phyloP scores from a whole-genome alignment of 2,329 filamentous ascomycete species.

The Ambrosiella beaveri region DNA sequence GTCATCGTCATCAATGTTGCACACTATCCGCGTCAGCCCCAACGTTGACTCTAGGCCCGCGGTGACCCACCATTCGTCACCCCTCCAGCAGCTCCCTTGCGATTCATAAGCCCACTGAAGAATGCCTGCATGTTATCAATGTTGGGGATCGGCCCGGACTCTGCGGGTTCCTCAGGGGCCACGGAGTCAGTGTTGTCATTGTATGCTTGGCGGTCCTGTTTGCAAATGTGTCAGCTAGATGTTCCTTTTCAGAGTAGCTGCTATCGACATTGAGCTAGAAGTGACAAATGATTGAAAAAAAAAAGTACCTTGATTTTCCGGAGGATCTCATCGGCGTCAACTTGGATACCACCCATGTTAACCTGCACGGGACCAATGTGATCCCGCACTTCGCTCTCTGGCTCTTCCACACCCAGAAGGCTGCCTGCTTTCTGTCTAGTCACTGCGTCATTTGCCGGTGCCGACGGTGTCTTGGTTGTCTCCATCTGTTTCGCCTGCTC shows the following conservation, averaged over 20 bases:
- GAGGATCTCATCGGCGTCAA: slow-evolving; percentile 86
- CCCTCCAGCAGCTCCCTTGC: slow-evolving; percentile 20
- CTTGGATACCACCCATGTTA: slow-evolving; percentile 94
- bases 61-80: slow-evolving; percentile 8
- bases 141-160: slow-evolving; percentile 8
- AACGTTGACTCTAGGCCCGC: slow-evolving; percentile 1
- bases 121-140: slow-evolving; percentile 28
- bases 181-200: slow-evolving; percentile 15
- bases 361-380: slow-evolving; percentile 92
- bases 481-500: slow-evolving; percentile 65
- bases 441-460: background rate
- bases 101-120: slow-evolving; percentile 42
- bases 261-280: too few species aligned
- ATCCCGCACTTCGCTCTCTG: slow-evolving; percentile 35
- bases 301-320: slow-evolving; percentile 58
- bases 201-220: slow-evolving; percentile 39
- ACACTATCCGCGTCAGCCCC: background rate
- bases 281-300: background rate
- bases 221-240: background rate
- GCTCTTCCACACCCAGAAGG: slow-evolving; percentile 19
- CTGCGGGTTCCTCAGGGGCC: slow-evolving; percentile 5
- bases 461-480: slow-evolving; percentile 5
- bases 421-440: slow-evolving; percentile 32
- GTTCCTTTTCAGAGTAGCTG: background rate
- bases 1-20: background rate